Conservation (phyloP, 2,329 filamentous ascomycete species). For the Cladosporium austrohemisphaericum region DNA sequence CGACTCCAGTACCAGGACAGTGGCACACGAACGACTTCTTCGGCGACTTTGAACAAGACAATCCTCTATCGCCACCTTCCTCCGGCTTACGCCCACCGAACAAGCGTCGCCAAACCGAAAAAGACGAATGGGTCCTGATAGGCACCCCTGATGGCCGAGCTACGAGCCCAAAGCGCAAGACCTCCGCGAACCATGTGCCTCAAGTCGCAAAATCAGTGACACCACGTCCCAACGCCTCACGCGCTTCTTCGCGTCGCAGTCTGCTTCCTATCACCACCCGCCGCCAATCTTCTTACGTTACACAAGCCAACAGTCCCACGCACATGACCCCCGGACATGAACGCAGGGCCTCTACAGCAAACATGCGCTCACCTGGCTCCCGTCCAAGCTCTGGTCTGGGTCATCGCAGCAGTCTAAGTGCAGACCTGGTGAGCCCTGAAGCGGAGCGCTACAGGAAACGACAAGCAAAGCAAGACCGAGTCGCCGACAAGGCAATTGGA, state of each 20-base stretch:
- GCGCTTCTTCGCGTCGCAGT: slow-evolving; percentile 12
- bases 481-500: slow-evolving; percentile 74
- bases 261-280: slow-evolving; percentile 40
- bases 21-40: slow-evolving; percentile 51
- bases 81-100: slow-evolving; percentile 23
- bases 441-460: slow-evolving; percentile 71
- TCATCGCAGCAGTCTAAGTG: slow-evolving; percentile 19
- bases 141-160: slow-evolving; percentile 48
- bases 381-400: slow-evolving; percentile 12
- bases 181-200: slow-evolving; percentile 18
- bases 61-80: slow-evolving; percentile 35
- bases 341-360: slow-evolving; percentile 54
- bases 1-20: slow-evolving; percentile 51
- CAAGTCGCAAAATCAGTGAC: not conserved
- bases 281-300: slow-evolving; percentile 31
- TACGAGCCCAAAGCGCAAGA: slow-evolving; percentile 35
- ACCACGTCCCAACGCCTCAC: slow-evolving; percentile 2
- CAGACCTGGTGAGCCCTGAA: slow-evolving; percentile 51
- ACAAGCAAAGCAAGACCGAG: slow-evolving; percentile 67
- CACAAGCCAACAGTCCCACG: slow-evolving; percentile 36
- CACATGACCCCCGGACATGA: slow-evolving; percentile 24
- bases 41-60: slow-evolving; percentile 41
- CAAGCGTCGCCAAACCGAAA: slow-evolving; percentile 48
- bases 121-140: slow-evolving; percentile 48
- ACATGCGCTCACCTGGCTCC: slow-evolving; percentile 40